These are phyloP conservation scores for Diplodia intermedia DNA, from an alignment of 2,329 filamentous ascomycete species.

Conservation along the genomic window DNA sequence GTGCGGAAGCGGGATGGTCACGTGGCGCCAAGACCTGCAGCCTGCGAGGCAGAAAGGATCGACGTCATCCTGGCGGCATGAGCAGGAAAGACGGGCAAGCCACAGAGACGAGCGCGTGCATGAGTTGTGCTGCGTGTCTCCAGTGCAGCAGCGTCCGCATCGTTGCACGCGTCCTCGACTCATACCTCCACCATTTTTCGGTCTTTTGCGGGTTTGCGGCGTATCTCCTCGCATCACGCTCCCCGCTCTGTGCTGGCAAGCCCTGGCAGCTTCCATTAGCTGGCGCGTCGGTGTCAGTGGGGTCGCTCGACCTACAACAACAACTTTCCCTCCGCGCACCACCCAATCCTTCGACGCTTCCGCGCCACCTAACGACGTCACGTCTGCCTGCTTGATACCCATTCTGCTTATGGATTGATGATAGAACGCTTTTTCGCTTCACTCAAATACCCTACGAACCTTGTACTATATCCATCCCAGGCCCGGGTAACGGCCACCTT, in stretches of 20 bases:
- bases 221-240: conserved; percentile 2
- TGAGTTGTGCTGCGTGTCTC: conserved; percentile 16
- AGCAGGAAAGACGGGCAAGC: conserved; percentile 22
- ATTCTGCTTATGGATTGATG: conserved; percentile 30
- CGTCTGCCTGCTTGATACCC: conserved; percentile 33
- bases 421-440: conserved; percentile 21
- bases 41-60: conserved; percentile 15
- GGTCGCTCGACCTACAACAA: conserved; percentile 14
- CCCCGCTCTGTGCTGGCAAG: conserved; percentile 8
- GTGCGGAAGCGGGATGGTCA: not conserved
- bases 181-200: not conserved
- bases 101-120: conserved; percentile 28
- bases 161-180: not conserved
- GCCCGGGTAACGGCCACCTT: conserved; percentile 75
- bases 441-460: conserved; percentile 7
- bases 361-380: conserved; percentile 32
- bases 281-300: conserved; percentile 28
- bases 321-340: conserved; percentile 27
- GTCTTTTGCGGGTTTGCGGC: not conserved
- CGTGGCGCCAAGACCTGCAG: not conserved
- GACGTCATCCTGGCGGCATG: conserved; percentile 23
- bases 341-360: conserved; percentile 23
- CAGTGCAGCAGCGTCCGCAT: conserved; percentile 2
- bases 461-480: conserved; percentile 51
- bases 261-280: conserved; percentile 17